Base-by-base conservation (phyloP, 1,139 yeast species). In the Yamadazyma triangularis region DNA sequence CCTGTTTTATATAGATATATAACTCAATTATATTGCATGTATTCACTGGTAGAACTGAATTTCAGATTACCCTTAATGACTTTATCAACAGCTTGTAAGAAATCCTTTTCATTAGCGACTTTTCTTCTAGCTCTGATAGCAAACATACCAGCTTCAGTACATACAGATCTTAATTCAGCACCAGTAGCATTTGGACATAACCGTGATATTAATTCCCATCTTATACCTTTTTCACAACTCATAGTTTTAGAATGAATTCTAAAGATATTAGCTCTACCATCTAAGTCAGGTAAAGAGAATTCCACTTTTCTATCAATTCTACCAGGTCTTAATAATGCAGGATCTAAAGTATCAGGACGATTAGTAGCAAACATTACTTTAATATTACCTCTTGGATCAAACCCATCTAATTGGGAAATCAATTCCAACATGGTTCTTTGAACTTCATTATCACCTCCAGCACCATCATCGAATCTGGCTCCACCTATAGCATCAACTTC, bases 281-380 rank as follows among this genome's bases (percentile, higher is more conserved):
- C 98, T 42, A 91, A 70, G 55, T 91, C 98, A 7, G 99, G 98
- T 48, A 91, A 67, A 8, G 95, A 82, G 56, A 91, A 93, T 60
- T 91, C 98, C 27, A 91, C 98, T 62, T 91, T 91, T 60, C 99
- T 82, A 64, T 91, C 99, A 49, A 93, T 81, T 67, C 98, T 83
- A 29, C 99, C 98, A 4, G 98, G 98, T 63, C 98, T 82, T 57
- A 93, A 73, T 55, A 91, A 71, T 6, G 99, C 99, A 15, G 98
- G 99, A 53, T 93, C 98, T 53, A 93, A 75, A 0, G 97, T 91
- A 57, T 93, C 94, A 36, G 97, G 97, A 59, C 98, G 75, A 63
- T 93, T 91, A 13, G 98, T 91, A 28, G 99, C 99, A 64, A 91
- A 91, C 97, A 91, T 91, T 34, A 91, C 98, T 68, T 91, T 91